phyloP scores from a whole-genome alignment of 176 grass and related monocot genomes.

The Oryza meridionalis region DNA sequence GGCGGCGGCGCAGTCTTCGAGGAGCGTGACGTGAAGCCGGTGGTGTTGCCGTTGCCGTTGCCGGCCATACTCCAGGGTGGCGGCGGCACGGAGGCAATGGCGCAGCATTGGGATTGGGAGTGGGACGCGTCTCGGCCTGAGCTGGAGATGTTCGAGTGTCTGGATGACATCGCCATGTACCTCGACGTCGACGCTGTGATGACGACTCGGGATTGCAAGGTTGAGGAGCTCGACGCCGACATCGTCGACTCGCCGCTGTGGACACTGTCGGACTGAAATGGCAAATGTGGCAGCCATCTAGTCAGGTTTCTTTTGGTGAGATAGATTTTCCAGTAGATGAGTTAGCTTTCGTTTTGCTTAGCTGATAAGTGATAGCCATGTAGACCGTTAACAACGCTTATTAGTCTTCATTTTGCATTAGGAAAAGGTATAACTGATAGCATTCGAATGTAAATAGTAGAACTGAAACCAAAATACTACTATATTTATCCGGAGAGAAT shows the following conservation, averaged over 20 bases:
- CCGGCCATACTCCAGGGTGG: neutral
- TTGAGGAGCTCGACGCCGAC: slow-evolving; percentile 13
- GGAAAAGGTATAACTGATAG: neutral
- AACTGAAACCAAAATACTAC: too few relatives aligned
- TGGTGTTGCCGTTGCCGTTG: neutral
- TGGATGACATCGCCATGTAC: slow-evolving; percentile 52
- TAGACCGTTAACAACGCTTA: neutral
- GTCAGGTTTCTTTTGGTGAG: neutral
- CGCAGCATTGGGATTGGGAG: neutral
- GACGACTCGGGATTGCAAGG: neutral
- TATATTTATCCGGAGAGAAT: too few relatives aligned
- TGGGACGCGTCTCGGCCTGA: slow-evolving; percentile 9
- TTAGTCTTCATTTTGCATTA: neutral
- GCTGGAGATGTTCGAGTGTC: neutral
- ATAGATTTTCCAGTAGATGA: too few relatives aligned
- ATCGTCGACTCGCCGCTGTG: slow-evolving; percentile 33
- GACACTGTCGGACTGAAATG: slow-evolving; percentile 23
- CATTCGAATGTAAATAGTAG: neutral
- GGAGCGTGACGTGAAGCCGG: slow-evolving; percentile 31
- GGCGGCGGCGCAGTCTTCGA: neutral
- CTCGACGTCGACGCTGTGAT: slow-evolving; percentile 38
- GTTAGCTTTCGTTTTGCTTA: too few relatives aligned
- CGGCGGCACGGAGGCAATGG: neutral
- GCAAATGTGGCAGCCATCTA: neutral
- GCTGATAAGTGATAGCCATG: neutral